A percentile compares a stretch with the other conserved stretches of the same genome.
phyloP scores from a whole-genome alignment of 2,329 filamentous ascomycete species.

The Leptoxyphium fumago region DNA sequence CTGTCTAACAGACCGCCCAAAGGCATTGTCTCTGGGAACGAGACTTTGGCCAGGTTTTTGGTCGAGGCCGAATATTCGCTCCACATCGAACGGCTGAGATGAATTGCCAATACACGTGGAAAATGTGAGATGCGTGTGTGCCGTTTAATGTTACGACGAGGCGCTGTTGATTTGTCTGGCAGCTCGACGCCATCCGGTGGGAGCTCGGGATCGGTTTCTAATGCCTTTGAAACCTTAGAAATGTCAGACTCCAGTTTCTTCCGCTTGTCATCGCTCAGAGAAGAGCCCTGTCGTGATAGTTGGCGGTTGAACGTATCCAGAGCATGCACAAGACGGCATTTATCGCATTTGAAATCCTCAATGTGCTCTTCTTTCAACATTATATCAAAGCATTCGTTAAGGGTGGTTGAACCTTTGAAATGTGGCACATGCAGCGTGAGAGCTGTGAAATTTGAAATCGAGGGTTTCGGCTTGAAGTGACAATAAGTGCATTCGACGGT shows the following conservation, averaged over 20 bases:
- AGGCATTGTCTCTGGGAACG: constrained; percentile 75
- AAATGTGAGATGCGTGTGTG: constrained; percentile 78
- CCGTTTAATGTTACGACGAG: constrained; percentile 70
- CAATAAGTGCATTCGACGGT: constrained; percentile 88
- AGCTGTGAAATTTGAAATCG: constrained; percentile 75
- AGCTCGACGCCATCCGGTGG: constrained; percentile 57
- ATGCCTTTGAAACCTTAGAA: constrained; percentile 49
- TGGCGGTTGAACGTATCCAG: constrained; percentile 48
- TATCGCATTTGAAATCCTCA: constrained; percentile 92
- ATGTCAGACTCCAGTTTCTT: constrained; percentile 41
- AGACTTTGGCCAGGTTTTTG: constrained; percentile 89
- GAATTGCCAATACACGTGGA: constrained; percentile 79
- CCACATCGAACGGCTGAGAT: constrained; percentile 87
- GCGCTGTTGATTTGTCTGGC: constrained; percentile 59
- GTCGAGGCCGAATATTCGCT: constrained; percentile 56
- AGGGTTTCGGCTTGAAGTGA: constrained; percentile 74
- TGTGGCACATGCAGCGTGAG: constrained; percentile 85
- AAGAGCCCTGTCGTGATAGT: constrained; percentile 32
- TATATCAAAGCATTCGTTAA: constrained; percentile 81
- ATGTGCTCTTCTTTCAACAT: constrained; percentile 93
- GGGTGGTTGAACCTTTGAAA: constrained; percentile 51
- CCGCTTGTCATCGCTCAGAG: constrained; percentile 31
- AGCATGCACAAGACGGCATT: constrained; percentile 75
- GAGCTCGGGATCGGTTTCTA: constrained; percentile 70
- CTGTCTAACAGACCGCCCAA: constrained; percentile 66